Evolutionary conservation across 371 early-diverging fungal species (phyloP).

Genomic region (Chytridium lagenaria): DNA sequence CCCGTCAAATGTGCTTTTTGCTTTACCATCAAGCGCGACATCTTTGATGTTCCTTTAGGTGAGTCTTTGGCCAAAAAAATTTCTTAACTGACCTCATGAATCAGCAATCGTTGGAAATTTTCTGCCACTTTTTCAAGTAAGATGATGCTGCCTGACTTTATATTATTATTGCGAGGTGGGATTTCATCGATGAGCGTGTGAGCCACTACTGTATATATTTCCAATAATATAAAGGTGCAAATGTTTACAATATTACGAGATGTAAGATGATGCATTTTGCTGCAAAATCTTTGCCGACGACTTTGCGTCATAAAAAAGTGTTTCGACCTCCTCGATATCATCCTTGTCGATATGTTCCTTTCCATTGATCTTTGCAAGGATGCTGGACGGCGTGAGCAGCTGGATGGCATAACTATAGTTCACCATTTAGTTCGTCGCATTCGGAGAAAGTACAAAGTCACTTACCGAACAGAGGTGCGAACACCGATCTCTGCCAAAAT

Average conservation of each 20-base stretch:
- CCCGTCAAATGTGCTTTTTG: slow-evolving; percentile 88
- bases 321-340: slow-evolving; percentile 85
- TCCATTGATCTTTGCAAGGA: slow-evolving; percentile 85
- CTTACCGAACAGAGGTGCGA: slow-evolving; percentile 72
- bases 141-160: slow-evolving; percentile 1
- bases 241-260: slow-evolving; percentile 33
- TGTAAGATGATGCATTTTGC: slow-evolving; percentile 46
- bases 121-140: slow-evolving; percentile 9
- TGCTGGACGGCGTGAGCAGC: slow-evolving; percentile 89
- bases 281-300: slow-evolving; percentile 69
- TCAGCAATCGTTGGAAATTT: slow-evolving; percentile 15
- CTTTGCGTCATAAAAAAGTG: slow-evolving; percentile 92
- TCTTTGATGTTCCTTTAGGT: slow-evolving; percentile 87
- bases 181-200: neutral
- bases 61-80: slow-evolving; percentile 7
- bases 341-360: slow-evolving; percentile 76
- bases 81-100: neutral
- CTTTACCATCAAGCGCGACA: slow-evolving; percentile 90
- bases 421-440: no score
- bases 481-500: slow-evolving; percentile 83
- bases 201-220: no score
- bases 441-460: no score
- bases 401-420: slow-evolving; percentile 95
- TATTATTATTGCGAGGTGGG: neutral
- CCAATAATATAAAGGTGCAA: neutral